Percentiles rank a stretch among this genome's conserved stretches.
phyloP scores from a whole-genome alignment of 139 green algal species.

The Coelastrella sp. region DNA sequence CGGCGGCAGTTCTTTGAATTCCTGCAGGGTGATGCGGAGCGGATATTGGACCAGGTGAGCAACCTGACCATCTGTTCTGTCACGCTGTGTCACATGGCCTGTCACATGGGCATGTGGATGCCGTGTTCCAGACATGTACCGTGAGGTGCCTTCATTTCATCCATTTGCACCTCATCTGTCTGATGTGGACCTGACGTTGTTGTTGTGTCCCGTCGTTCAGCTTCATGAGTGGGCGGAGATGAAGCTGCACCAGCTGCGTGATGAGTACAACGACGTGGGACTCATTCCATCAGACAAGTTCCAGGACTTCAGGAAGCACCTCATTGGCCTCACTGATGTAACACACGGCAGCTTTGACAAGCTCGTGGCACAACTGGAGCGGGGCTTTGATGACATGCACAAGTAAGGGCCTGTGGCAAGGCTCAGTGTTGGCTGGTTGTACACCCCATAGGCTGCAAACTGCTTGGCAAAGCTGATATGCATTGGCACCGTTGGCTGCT shows the following conservation, averaged over 20 bases:
- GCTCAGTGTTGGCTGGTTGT: not conserved
- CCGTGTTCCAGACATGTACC: too few relatives aligned
- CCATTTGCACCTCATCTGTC: not conserved
- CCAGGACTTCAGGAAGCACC: constrained; percentile 79
- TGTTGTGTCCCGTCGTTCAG: not conserved
- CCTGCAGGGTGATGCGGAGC: constrained; percentile 89
- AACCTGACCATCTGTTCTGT: not conserved
- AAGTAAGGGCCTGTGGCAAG: constrained; percentile 10
- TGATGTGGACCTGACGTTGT: not conserved
- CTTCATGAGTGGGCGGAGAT: constrained; percentile 87
- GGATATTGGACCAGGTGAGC: constrained; percentile 71
- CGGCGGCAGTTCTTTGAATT: constrained; percentile 92
- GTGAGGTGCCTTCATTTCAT: not conserved
- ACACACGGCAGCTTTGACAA: constrained; percentile 90
- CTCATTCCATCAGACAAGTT: constrained; percentile 36
- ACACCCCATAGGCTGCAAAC: not conserved
- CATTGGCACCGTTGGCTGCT: not conserved
- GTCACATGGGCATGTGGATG: not conserved
- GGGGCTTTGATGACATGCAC: constrained; percentile 78
- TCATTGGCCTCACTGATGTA: constrained; percentile 93
- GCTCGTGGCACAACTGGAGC: constrained; percentile 89
- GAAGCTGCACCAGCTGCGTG: constrained; percentile 66
- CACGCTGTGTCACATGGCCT: not conserved
- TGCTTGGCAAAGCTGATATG: not conserved
- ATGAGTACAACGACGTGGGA: constrained; percentile 23